These are phyloP conservation scores for Leccinellum rugosiceps DNA, from an alignment of 768 basidiomycete species.

Conservation along the genomic window DNA sequence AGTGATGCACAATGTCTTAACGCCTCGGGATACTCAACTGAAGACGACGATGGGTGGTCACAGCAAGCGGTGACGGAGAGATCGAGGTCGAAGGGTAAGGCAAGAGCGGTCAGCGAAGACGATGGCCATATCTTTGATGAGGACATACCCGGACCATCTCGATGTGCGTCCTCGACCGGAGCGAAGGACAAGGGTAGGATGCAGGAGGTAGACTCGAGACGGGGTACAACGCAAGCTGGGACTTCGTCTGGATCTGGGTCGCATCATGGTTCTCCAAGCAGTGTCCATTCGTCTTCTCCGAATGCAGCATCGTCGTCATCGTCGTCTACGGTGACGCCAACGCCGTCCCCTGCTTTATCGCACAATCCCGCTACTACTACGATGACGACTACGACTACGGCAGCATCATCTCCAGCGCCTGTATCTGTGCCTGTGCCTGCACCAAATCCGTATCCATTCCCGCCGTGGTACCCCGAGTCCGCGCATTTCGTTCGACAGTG, in stretches of 20 bases:
- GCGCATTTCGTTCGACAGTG: slow-evolving; percentile 79
- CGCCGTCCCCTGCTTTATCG: slow-evolving; percentile 2
- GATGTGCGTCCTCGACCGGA: slow-evolving; percentile 1
- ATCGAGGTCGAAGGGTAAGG: slow-evolving; percentile 26
- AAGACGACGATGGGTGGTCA: slow-evolving; percentile 23
- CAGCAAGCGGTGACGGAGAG: slow-evolving; percentile 17
- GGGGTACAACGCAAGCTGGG: slow-evolving; percentile 4
- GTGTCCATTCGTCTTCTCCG: background rate
- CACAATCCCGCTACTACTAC: background rate
- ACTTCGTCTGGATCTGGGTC: slow-evolving; percentile 10
- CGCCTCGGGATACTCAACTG: slow-evolving; percentile 10
- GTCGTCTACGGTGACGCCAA: slow-evolving; percentile 4
- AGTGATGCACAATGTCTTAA: slow-evolving; percentile 1
- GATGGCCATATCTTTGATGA: slow-evolving; percentile 4
- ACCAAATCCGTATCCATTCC: slow-evolving; percentile 62
- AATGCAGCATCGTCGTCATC: background rate
- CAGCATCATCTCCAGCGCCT: background rate
- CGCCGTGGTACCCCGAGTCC: slow-evolving; percentile 68
- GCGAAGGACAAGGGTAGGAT: slow-evolving; percentile 22
- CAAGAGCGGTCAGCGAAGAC: slow-evolving; percentile 19
- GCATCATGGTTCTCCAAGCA: slow-evolving; percentile 13
- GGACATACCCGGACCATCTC: slow-evolving; percentile 2
- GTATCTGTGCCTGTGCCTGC: slow-evolving; percentile 12
- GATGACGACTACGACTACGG: background rate
- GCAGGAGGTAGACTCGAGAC: slow-evolving; percentile 14